Evolutionary conservation across 2,329 filamentous ascomycete genomes (phyloP).

Genomic region (Trichoderma sp.): DNA sequence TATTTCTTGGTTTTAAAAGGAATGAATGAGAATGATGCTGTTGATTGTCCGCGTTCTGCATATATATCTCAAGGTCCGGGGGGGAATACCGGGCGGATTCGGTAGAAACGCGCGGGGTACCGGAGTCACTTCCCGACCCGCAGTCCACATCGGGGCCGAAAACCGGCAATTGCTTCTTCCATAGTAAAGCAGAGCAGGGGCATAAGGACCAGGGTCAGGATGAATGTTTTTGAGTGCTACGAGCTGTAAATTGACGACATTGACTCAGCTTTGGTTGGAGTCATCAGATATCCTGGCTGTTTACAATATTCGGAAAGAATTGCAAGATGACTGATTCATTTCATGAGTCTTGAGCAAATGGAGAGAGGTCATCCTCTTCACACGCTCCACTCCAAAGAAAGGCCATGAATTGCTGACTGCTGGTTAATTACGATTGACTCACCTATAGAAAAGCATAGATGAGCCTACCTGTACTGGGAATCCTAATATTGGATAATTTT

Average conservation of each 20-base stretch:
- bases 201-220: background rate
- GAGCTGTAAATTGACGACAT: background rate
- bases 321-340: background rate
- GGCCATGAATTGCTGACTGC: background rate
- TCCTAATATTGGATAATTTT: background rate
- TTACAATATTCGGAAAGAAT: background rate
- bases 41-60: background rate
- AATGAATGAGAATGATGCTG: background rate
- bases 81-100: background rate
- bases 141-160: conserved; percentile 17
- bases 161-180: conserved; percentile 11
- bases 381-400: background rate
- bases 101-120: conserved; percentile 11
- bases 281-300: background rate
- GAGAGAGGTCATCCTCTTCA: background rate
- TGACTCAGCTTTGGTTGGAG: background rate
- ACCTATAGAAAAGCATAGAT: background rate
- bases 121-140: conserved; percentile 7
- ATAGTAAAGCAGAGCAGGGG: background rate
- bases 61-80: background rate
- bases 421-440: background rate
- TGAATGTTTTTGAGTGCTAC: background rate
- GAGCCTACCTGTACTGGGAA: background rate
- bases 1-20: background rate
- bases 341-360: background rate